Evolutionary conservation across 2,329 filamentous ascomycete species (phyloP).

Genomic region (Diaporthe capsici): DNA sequence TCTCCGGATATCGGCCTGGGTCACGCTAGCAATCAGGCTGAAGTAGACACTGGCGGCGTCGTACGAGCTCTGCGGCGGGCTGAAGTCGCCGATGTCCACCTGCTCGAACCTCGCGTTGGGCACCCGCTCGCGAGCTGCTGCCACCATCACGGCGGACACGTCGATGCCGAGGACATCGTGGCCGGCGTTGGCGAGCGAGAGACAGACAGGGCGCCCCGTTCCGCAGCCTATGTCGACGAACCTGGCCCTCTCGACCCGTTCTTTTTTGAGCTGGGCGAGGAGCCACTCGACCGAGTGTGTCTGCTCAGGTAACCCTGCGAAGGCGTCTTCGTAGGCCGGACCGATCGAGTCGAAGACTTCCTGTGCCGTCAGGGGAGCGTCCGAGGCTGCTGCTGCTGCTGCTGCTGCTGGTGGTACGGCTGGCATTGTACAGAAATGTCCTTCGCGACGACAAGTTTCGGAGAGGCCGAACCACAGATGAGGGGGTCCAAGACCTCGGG

Average conservation of each 20-base stretch:
- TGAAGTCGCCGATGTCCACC: conserved; percentile 45
- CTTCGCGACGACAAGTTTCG: background rate
- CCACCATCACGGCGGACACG: conserved; percentile 48
- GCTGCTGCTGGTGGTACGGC: background rate
- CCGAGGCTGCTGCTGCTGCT: background rate
- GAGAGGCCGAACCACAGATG: background rate
- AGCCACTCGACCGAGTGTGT: conserved; percentile 46
- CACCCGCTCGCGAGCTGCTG: conserved; percentile 45
- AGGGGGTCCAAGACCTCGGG: background rate
- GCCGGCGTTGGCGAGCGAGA: conserved; percentile 46
- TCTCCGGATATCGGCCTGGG: conserved; percentile 46
- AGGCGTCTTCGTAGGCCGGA: conserved; percentile 48
- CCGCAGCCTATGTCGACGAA: conserved; percentile 50
- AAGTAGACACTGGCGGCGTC: conserved; percentile 49
- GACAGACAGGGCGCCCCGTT: conserved; percentile 48
- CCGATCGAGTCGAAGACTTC: conserved; percentile 48
- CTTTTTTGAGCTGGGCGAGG: conserved; percentile 42
- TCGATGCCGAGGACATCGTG: conserved; percentile 50
- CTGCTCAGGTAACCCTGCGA: conserved; percentile 45
- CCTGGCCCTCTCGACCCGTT: conserved; percentile 37
- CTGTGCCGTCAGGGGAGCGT: conserved; percentile 41
- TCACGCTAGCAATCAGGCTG: conserved; percentile 47
- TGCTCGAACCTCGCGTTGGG: conserved; percentile 46
- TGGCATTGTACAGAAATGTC: background rate
- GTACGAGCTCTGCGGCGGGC: conserved; percentile 34